A percentile compares a stretch with the other conserved stretches of the same genome.
Evolutionary conservation across 2,329 filamentous ascomycete genomes (phyloP).

Genomic region (Phoma sp.): DNA sequence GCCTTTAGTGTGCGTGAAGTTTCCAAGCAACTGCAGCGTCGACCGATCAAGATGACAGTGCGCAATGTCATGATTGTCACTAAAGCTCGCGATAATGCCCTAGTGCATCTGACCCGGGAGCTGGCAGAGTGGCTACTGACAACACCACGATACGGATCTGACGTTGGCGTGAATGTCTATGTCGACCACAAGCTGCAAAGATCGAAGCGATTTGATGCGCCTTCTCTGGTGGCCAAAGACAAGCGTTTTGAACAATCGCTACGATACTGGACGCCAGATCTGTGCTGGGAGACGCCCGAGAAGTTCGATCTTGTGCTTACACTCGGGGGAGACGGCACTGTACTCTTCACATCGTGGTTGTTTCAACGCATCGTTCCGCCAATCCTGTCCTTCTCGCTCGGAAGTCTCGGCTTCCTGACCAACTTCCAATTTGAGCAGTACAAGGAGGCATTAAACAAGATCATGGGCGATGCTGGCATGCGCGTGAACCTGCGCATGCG

Average conservation of each 20-base stretch:
- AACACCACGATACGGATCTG: conserved; percentile 86
- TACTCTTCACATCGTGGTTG: conserved; percentile 89
- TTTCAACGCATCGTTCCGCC: conserved; percentile 88
- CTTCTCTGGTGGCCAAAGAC: conserved; percentile 74
- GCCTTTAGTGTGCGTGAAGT: conserved; percentile 95
- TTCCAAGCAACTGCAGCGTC: conserved; percentile 89
- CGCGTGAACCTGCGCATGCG: conserved; percentile 97
- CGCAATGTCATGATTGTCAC: conserved; percentile 98
- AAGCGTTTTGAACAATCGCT: conserved; percentile 81
- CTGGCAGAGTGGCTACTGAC: conserved; percentile 85
- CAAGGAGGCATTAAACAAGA: conserved; percentile 80
- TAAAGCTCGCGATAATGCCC: conserved; percentile 92
- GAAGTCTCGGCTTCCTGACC: conserved; percentile 86
- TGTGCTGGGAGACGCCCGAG: conserved; percentile 92
- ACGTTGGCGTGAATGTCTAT: conserved; percentile 93
- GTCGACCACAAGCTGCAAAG: conserved; percentile 93
- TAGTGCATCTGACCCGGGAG: conserved; percentile 88
- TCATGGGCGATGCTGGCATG: conserved; percentile 97
- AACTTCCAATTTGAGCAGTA: conserved; percentile 88
- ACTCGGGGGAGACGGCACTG: conserved; percentile 84
- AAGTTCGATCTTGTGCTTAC: conserved; percentile 94
- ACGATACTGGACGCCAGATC: conserved; percentile 93
- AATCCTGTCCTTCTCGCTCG: conserved; percentile 82
- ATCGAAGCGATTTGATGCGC: conserved; percentile 85
- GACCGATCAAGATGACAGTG: conserved; percentile 90